These are phyloP conservation scores for Penicillium waksmanii DNA, from an alignment of 495 filamentous ascomycete species.

Conservation along the genomic window DNA sequence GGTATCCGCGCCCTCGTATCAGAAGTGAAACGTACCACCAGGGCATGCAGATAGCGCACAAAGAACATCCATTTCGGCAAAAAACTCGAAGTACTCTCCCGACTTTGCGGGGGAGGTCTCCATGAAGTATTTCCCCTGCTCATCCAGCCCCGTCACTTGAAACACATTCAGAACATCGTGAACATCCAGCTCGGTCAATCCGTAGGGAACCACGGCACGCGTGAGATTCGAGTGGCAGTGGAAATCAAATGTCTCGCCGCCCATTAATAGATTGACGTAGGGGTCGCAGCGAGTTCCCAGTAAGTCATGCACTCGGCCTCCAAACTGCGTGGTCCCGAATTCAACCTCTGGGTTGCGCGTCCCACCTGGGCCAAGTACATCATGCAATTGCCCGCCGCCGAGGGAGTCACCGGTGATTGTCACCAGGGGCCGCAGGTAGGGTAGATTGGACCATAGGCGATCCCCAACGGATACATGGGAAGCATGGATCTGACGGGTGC, in stretches of 20 bases:
- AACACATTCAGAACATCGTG: conserved; percentile 85
- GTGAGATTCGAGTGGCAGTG: conserved; percentile 83
- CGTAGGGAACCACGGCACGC: conserved; percentile 68
- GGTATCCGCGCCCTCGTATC: background rate
- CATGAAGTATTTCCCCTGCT: conserved; percentile 78
- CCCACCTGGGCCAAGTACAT: conserved; percentile 42
- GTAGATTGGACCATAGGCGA: conserved; percentile 75
- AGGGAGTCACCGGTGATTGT: conserved; percentile 74
- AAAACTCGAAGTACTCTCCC: conserved; percentile 75
- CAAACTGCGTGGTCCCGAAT: conserved; percentile 49
- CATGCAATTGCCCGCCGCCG: conserved; percentile 57
- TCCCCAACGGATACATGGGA: conserved; percentile 71
- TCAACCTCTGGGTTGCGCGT: conserved; percentile 38
- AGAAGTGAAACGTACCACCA: conserved; percentile 42
- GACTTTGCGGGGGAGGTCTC: conserved; percentile 66
- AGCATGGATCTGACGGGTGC: conserved; percentile 76
- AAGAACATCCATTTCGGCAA: conserved; percentile 74
- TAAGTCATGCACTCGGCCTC: conserved; percentile 69
- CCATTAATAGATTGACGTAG: conserved; percentile 73
- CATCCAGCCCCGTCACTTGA: conserved; percentile 75
- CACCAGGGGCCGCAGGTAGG: conserved; percentile 72
- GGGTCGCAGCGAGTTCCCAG: conserved; percentile 79
- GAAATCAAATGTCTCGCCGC: conserved; percentile 71
- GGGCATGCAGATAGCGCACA: conserved; percentile 71
- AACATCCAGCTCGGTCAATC: conserved; percentile 71